A percentile compares a stretch with the other conserved stretches of the same genome.
Conservation (phyloP, 2,329 filamentous ascomycete genomes). For the Aspergillus sp. region DNA sequence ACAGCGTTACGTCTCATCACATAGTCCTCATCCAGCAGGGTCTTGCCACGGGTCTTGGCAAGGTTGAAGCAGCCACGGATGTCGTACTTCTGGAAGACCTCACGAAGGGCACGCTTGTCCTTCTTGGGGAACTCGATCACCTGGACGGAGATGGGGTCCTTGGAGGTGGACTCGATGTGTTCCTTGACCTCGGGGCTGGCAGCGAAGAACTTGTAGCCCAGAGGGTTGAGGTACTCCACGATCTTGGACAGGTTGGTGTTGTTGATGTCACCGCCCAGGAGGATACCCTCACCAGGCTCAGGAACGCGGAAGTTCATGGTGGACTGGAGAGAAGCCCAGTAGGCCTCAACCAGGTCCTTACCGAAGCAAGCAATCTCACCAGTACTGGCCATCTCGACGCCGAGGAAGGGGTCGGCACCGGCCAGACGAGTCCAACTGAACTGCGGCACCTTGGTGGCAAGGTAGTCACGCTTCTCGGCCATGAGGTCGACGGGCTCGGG, state of each 20-base stretch:
- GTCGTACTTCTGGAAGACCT: constrained; percentile 96
- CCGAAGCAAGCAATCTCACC: constrained; percentile 99
- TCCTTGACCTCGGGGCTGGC: constrained; percentile 78
- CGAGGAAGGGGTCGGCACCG: constrained; percentile 94
- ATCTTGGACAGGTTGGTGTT: constrained; percentile 72
- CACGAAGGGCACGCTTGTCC: constrained; percentile 90
- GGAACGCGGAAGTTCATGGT: constrained; percentile 99
- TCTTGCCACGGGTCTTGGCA: constrained; percentile 78
- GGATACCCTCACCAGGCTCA: constrained; percentile 88
- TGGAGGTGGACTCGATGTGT: constrained; percentile 71
- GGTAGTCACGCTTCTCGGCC: constrained; percentile 82
- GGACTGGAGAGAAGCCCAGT: constrained; percentile 94
- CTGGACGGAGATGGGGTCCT: constrained; percentile 70
- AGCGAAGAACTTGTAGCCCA: constrained; percentile 93
- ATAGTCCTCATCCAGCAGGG: constrained; percentile 87
- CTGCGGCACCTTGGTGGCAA: constrained; percentile 96
- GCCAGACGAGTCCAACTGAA: constrained; percentile 99
- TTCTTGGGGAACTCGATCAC: constrained; percentile 96
- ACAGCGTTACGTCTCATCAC: constrained; percentile 98
- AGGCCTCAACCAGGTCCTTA: constrained; percentile 91
- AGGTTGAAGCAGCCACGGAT: constrained; percentile 96
- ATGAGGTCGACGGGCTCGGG: constrained; percentile 86
- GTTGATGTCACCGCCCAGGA: constrained; percentile 81
- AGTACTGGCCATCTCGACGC: constrained; percentile 95
- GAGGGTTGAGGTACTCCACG: constrained; percentile 80